phyloP scores from a whole-genome alignment of 2,329 filamentous ascomycete genomes.

The Fusarium miscanthi region DNA sequence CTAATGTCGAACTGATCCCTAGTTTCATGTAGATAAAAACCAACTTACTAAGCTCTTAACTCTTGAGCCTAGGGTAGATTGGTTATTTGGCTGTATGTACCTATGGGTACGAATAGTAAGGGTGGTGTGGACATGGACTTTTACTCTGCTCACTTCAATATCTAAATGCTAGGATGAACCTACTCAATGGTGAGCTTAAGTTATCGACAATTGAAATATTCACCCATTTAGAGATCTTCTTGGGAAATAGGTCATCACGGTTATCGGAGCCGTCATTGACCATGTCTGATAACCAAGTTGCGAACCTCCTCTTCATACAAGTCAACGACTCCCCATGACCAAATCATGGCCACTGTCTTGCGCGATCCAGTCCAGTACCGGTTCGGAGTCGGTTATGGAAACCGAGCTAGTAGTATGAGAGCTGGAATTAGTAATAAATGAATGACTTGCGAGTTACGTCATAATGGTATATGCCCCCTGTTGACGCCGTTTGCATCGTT shows the following conservation, averaged over 20 bases:
- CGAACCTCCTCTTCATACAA: neutral
- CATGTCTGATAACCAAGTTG: neutral
- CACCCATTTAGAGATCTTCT: neutral
- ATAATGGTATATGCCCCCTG: conserved; percentile 6
- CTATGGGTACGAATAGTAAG: neutral
- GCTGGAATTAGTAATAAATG: neutral
- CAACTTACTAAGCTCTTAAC: neutral
- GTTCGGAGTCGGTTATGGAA: neutral
- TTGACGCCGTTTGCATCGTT: neutral
- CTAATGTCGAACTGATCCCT: neutral
- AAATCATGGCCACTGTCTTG: neutral
- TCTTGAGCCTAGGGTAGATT: neutral
- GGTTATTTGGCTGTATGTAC: neutral
- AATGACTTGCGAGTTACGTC: conserved; percentile 4
- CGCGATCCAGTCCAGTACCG: neutral
- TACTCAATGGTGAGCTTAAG: neutral
- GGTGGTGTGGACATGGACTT: neutral
- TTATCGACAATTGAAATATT: neutral
- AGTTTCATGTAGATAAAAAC: neutral
- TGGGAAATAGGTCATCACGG: neutral
- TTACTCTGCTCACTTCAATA: neutral
- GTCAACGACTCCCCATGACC: neutral
- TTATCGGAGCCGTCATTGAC: neutral
- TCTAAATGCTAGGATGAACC: neutral
- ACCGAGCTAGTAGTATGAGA: neutral